Evolutionary conservation across 2,329 filamentous ascomycete genomes (phyloP).

Genomic region (Colletotrichum karsti): DNA sequence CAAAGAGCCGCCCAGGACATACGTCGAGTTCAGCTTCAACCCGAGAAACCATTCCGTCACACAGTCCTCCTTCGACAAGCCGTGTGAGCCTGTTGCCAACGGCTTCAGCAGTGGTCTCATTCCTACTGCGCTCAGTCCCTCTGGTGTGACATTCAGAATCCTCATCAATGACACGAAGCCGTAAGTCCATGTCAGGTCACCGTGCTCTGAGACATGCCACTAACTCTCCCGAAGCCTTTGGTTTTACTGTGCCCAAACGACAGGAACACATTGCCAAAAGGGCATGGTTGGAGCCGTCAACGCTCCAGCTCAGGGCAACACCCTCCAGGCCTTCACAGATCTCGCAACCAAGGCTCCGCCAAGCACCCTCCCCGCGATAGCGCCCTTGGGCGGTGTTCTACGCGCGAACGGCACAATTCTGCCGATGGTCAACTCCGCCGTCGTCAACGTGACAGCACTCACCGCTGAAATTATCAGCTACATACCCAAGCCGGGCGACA

Average conservation of each 20-base stretch:
- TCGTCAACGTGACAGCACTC: constrained; percentile 37
- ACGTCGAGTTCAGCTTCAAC: constrained; percentile 45
- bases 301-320: constrained; percentile 44
- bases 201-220: background rate
- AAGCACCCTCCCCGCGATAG: constrained; percentile 42
- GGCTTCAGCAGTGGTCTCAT: constrained; percentile 50
- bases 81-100: constrained; percentile 46
- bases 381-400: constrained; percentile 43
- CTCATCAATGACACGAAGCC: constrained; percentile 41
- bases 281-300: constrained; percentile 61
- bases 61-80: constrained; percentile 49
- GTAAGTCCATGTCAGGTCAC: background rate
- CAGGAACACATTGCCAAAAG: constrained; percentile 42
- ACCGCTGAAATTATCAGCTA: constrained; percentile 14
- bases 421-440: constrained; percentile 35
- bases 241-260: constrained; percentile 48
- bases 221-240: constrained; percentile 30
- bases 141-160: constrained; percentile 42
- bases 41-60: constrained; percentile 47
- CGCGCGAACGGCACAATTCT: constrained; percentile 42
- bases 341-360: constrained; percentile 41
- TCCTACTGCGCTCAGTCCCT: constrained; percentile 39
- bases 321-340: constrained; percentile 44
- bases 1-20: constrained; percentile 40
- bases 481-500: constrained; percentile 1